These are phyloP conservation scores for Aspergillus hortae DNA, from an alignment of 2,329 filamentous ascomycete genomes.

Conservation along the genomic window DNA sequence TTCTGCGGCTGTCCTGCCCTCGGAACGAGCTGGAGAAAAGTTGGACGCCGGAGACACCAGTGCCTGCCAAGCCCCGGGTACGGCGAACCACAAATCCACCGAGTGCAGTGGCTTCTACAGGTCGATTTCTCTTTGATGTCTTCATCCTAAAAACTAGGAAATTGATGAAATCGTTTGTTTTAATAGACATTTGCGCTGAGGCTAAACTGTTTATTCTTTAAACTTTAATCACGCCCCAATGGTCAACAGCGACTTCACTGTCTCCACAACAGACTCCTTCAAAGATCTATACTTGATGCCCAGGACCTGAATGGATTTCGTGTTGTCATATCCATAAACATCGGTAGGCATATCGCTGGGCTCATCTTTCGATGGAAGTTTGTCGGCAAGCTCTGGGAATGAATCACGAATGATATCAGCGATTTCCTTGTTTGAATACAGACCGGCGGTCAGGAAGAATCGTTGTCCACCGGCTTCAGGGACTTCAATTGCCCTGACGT, in stretches of 20 bases:
- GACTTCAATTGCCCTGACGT: slow-evolving; percentile 46
- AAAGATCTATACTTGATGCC: slow-evolving; percentile 39
- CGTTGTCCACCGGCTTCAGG: slow-evolving; percentile 44
- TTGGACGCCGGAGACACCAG: slow-evolving; percentile 19
- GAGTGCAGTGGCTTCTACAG: slow-evolving; percentile 13
- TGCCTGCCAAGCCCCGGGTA: slow-evolving; percentile 22
- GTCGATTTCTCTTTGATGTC: not conserved
- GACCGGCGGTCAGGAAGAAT: slow-evolving; percentile 43
- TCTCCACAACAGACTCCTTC: slow-evolving; percentile 37
- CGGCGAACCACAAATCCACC: slow-evolving; percentile 19
- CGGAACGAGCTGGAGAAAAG: slow-evolving; percentile 28
- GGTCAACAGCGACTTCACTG: slow-evolving; percentile 32
- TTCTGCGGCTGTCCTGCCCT: slow-evolving; percentile 8
- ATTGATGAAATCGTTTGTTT: not conserved
- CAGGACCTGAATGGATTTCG: slow-evolving; percentile 38
- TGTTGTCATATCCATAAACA: slow-evolving; percentile 37
- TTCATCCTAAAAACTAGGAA: not conserved
- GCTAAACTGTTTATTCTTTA: not conserved
- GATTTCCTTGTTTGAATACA: slow-evolving; percentile 41
- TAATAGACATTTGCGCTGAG: not conserved
- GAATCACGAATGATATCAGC: slow-evolving; percentile 40
- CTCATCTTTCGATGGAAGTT: slow-evolving; percentile 36
- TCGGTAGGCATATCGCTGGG: slow-evolving; percentile 27
- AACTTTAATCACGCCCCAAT: slow-evolving; percentile 25
- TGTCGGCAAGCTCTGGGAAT: slow-evolving; percentile 40